Percentiles rank a stretch among this genome's conserved stretches.
These are phyloP conservation scores for Fagus sylvatica DNA, from an alignment of 306 rosid genomes.

Conservation along the genomic window DNA sequence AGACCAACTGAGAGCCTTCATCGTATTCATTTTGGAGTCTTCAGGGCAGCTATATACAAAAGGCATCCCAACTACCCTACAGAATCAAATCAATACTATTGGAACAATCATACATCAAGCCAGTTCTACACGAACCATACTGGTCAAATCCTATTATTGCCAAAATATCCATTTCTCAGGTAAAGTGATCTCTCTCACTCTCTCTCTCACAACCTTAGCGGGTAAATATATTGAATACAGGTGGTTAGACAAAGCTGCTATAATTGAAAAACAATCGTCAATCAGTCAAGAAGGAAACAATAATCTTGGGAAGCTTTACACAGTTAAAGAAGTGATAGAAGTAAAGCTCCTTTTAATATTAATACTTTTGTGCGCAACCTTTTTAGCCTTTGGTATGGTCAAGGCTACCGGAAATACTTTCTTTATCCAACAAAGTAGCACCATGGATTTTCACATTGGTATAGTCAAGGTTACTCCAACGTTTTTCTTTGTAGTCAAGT, in stretches of 20 bases:
- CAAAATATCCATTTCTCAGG: neutral
- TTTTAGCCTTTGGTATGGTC: neutral
- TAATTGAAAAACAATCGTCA: neutral
- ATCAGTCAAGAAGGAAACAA: neutral
- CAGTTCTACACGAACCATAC: neutral
- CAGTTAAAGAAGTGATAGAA: slow-evolving; percentile 1
- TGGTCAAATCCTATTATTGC: neutral
- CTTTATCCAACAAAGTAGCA: neutral
- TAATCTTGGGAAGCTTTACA: neutral
- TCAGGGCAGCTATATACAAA: neutral
- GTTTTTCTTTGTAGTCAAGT: neutral
- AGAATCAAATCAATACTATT: neutral
- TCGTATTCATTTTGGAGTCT: neutral
- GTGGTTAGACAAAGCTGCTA: slow-evolving; percentile 13
- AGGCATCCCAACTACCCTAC: neutral
- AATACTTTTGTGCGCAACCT: neutral
- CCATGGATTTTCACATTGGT: neutral
- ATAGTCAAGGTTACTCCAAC: neutral
- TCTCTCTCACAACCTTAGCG: too few species aligned
- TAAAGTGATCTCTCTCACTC: too few species aligned
- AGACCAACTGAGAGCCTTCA: neutral
- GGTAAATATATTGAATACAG: neutral
- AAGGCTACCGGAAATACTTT: slow-evolving; percentile 7
- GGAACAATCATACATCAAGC: neutral
- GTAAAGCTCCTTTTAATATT: neutral